These are phyloP conservation scores for Mucuna pruriens DNA, from an alignment of 306 rosid genomes.

Conservation along the genomic window DNA sequence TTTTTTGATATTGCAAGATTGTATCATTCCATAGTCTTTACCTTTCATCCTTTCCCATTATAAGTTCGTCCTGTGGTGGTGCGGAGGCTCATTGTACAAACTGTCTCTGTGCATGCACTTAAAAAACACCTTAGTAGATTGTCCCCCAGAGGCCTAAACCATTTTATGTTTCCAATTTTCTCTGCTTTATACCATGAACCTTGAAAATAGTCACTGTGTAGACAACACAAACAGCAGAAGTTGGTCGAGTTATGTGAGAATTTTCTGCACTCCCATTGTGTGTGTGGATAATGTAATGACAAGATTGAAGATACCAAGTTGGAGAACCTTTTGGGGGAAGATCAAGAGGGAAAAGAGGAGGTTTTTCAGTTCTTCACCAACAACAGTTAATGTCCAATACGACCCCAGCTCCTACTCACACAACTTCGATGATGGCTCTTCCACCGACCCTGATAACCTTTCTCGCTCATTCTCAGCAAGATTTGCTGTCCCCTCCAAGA, in stretches of 20 bases:
- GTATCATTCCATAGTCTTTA: conserved; percentile 17
- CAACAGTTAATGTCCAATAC: conserved; percentile 53
- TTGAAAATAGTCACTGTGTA: conserved; percentile 5
- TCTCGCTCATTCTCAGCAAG: conserved; percentile 73
- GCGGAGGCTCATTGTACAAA: neutral
- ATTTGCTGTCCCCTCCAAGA: conserved; percentile 57
- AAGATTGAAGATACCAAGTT: conserved; percentile 37
- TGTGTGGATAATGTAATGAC: conserved; percentile 1
- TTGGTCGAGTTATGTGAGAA: conserved; percentile 20
- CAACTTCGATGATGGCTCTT: conserved; percentile 70
- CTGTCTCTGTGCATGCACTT: neutral
- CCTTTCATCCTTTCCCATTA: neutral
- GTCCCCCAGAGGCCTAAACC: neutral
- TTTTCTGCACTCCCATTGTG: conserved; percentile 33
- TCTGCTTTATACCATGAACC: conserved; percentile 33
- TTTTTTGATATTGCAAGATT: neutral
- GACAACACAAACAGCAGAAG: neutral
- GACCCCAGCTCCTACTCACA: conserved; percentile 58
- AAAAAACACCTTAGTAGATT: neutral
- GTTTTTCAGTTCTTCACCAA: conserved; percentile 35
- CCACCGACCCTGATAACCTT: conserved; percentile 54
- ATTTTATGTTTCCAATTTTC: neutral
- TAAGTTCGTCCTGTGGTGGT: neutral
- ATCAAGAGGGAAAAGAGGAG: conserved; percentile 59
- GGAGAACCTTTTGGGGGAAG: conserved; percentile 60